These are phyloP conservation scores for Carex kokanica DNA, from an alignment of 176 grass and related monocot genomes.

Conservation along the genomic window DNA sequence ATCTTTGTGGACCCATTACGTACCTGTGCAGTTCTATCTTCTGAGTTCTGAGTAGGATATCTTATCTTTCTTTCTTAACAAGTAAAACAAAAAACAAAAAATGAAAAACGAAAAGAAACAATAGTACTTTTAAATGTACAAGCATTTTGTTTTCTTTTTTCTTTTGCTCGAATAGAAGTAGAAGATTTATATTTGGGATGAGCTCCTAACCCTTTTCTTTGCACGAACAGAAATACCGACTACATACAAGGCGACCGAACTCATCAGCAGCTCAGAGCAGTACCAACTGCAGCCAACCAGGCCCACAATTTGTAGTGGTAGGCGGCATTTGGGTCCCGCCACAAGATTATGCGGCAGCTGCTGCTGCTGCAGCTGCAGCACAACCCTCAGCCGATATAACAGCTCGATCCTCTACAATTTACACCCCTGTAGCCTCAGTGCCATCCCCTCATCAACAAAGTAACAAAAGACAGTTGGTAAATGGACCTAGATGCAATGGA, in stretches of 20 bases:
- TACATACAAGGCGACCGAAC: slow-evolving; percentile 41
- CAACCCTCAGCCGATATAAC: neutral
- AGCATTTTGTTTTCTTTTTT: slow-evolving; percentile 4
- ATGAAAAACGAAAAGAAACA: neutral
- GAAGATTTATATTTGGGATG: neutral
- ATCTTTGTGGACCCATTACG: slow-evolving; percentile 23
- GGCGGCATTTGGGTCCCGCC: slow-evolving; percentile 48
- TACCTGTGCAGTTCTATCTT: slow-evolving; percentile 1
- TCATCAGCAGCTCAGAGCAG: slow-evolving; percentile 22
- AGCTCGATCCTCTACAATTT: slow-evolving; percentile 3
- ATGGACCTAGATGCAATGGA: neutral
- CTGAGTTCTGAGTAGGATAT: slow-evolving; percentile 24
- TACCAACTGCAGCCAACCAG: slow-evolving; percentile 4
- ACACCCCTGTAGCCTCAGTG: slow-evolving; percentile 19
- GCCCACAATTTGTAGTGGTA: slow-evolving; percentile 41
- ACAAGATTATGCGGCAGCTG: slow-evolving; percentile 28
- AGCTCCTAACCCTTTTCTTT: neutral
- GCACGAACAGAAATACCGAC: slow-evolving; percentile 38
- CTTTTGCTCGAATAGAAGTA: neutral
- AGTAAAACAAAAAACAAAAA: neutral
- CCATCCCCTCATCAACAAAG: slow-evolving; percentile 1
- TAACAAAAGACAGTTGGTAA: slow-evolving; percentile 18
- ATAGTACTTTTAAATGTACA: neutral
- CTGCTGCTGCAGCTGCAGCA: neutral
- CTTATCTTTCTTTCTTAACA: slow-evolving; percentile 1